Base-by-base conservation (phyloP, 371 early-diverging fungal species). In the Blastocladiella emersonii region DNA sequence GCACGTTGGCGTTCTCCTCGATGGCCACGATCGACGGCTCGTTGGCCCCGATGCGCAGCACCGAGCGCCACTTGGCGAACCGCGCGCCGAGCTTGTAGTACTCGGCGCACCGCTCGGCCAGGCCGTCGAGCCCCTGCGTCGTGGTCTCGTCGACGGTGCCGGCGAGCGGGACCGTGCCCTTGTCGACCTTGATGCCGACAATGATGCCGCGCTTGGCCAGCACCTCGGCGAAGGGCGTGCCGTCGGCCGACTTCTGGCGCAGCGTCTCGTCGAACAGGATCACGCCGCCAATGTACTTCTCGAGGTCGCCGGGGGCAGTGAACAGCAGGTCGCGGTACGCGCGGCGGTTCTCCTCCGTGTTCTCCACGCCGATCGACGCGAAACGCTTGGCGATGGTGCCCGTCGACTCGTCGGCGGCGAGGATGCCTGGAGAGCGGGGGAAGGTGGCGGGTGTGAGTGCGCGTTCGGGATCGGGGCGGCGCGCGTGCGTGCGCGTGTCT, bases 231-330 rank as follows among this genome's bases (percentile, higher is more conserved):
- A 86, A 78, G 35, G 66, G 68, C 34, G 62, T 72, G 48, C 83
- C 85, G 63, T 67, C 66, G n/a, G 61, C 63, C 56, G 76, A 68
- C 64, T 69, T 73, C 66, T 83, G 83, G 64, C 62, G 67, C 41
- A 86, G 75, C 17, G 85, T 85, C 67, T 86, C 86, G 67, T 83
- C 84, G 70, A 75, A 78, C 34, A 86, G 68, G 68, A 86, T 86
- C 55, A 79, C 84, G 37, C 85, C 86, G 35, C 84, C 81, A 55
- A 86, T 63, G 68, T 79, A 78, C 48, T 76, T 60, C 60, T 65
- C 68, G 51, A 77, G 70, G 30, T 81, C 78, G n/a, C 59, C 43
- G 56, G 67, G 70, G 51, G 84, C 74, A 19, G 78, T 78, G 70
- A 86, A 79, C 17, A 85, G 71, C 32, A 84, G 66, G 61, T 86